Evolutionary conservation across 257 asterid genomes (phyloP), one percentile per base, ranked within the genome.

Genomic region (Salvia hispanica): DNA sequence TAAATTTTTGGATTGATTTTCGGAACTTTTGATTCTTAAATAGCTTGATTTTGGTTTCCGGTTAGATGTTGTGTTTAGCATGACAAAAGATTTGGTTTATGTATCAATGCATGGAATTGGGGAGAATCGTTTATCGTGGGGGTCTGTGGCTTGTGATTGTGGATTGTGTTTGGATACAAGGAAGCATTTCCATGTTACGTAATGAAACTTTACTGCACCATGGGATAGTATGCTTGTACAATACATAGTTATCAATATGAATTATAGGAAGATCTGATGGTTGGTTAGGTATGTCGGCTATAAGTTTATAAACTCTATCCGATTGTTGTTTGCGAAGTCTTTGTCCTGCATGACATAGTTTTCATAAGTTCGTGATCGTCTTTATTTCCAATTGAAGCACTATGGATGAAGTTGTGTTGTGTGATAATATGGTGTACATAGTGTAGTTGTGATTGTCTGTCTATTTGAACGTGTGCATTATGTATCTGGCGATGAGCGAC

Each of bases 21-120:
- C n/a, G 60, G 70, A 14, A 53, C 80, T 11, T 39, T 60, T 15
- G 60, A 53, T 71, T 58, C 40, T 40, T 16, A 67, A 45, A 55
- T 25, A 13, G 36, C 54, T 31, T 25, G 2, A 25, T 25, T 70
- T 61, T 61, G 43, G 34, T 60, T 48, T 44, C 48, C 37, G 13
- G 5, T 53, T 50, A 34, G 40, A 66, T 44, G 6, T 51, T 59
- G 59, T 64, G 16, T 14, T 7, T 48, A 58, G 39, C 63, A 46
- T 55, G 46, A 70, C 53, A 13, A 34, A 39, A 34, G 13, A 25
- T 12, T 55, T 57, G 40, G 55, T 71, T 64, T 8, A 3, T 40
- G 43, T 46, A 4, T 34, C 33, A 18, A 53, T 40, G 52, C 58
- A 58, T 45, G 34, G 25, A n/a, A 64, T 10, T 43, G 67, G 76